Base-by-base conservation (phyloP, 129 eudicot genomes). In the Arctium lappa region DNA sequence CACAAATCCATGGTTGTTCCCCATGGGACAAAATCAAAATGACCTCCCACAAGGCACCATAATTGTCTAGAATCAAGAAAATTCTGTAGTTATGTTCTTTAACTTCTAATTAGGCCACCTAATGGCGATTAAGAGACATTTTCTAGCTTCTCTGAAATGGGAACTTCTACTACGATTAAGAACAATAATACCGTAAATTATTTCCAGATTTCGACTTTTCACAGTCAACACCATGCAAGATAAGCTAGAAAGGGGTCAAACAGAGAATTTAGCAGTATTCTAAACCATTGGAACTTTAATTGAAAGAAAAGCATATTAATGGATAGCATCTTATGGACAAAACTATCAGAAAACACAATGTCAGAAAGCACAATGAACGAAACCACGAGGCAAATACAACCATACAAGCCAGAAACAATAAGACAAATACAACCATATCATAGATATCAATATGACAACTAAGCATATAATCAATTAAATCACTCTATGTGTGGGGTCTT, bases 331-430 rank as follows among this genome's bases (percentile, higher is more conserved):
- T 71, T 70, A 70, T 50, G 50, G 82, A 83, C 86, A 78, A 77
- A 77, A 71, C 65, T 77, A 68, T 76, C 30, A 71, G 9, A 83
- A 76, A 83, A 81, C 84, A 81, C 76, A 76, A 69, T 81, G 80
- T 79, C 81, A 46, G 83, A 73, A 82, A 79, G 30, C 83, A 84
- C 70, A 44, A 72, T 22, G 53, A 76, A 40, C 65, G 66, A 71
- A 76, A 72, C 74, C 76, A 60, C 62, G 69, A 77, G 81, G 74
- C 88, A 84, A 62, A 71, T 53, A 82, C 75, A 82, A 75, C 72
- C 81, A 76, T 76, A 76, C 44, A 50, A 72, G 68, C 46, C 80
- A 83, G 71, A 79, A 86, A 40, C 44, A 83, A 77, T 2, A 83
- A 74, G 78, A 75, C 80, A 85, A 77, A 83, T 22, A 53, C 63